phyloP scores from a whole-genome alignment of 441 rosid genomes.

The Erodium chrysanthum region DNA sequence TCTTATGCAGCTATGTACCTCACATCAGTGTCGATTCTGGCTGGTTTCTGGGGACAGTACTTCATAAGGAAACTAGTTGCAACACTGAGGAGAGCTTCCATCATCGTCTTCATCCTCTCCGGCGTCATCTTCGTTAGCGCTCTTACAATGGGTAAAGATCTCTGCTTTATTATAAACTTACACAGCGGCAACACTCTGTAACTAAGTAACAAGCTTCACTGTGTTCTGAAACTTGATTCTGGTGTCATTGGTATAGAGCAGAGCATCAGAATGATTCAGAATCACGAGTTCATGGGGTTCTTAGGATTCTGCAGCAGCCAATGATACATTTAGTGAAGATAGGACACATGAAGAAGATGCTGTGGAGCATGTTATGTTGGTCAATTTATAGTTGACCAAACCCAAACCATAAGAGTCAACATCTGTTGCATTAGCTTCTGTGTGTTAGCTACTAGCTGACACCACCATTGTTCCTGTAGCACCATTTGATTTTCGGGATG shows the following conservation, averaged over 20 bases:
- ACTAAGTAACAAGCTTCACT: neutral
- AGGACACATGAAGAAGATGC: too few species aligned
- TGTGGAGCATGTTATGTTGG: neutral
- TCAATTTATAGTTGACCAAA: neutral
- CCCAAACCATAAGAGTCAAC: neutral
- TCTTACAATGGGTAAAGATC: slow-evolving; percentile 43
- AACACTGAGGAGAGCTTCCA: slow-evolving; percentile 52
- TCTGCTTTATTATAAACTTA: neutral
- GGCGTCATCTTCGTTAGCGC: slow-evolving; percentile 82
- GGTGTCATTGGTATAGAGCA: slow-evolving; percentile 58
- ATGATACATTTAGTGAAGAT: slow-evolving; percentile 22
- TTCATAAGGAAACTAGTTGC: slow-evolving; percentile 53
- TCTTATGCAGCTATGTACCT: slow-evolving; percentile 56
- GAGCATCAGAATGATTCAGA: slow-evolving; percentile 52
- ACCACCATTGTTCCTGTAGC: too few species aligned
- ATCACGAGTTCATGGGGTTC: slow-evolving; percentile 87
- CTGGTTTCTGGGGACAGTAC: slow-evolving; percentile 90
- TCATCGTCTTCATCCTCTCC: slow-evolving; percentile 65
- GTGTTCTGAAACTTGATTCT: slow-evolving; percentile 18
- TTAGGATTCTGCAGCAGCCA: slow-evolving; percentile 64
- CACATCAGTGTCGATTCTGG: slow-evolving; percentile 50
- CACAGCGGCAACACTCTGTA: neutral
- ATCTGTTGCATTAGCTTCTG: neutral
- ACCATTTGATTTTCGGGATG: too few species aligned
- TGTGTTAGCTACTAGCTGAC: too few species aligned